Evolutionary conservation across 192 early-diverging fungal genomes (phyloP).

Genomic region (Pilaira anomala): DNA sequence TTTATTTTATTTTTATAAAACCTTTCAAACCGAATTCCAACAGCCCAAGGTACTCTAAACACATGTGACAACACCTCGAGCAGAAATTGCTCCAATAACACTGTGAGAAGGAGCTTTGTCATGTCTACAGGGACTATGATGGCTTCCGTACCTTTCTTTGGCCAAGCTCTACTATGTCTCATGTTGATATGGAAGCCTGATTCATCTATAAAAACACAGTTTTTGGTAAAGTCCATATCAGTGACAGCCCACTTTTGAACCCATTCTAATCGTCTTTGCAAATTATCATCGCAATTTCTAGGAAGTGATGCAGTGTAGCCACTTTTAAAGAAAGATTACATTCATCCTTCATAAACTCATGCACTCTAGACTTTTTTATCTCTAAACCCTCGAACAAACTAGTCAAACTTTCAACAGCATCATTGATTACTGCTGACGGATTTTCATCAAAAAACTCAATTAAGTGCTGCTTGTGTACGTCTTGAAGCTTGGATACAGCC

Average conservation of each 20-base stretch:
- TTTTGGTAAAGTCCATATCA: background rate
- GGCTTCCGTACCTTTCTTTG: background rate
- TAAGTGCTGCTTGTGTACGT: background rate
- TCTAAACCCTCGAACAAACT: background rate
- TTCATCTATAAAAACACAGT: slow-evolving; percentile 1
- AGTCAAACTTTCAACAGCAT: background rate
- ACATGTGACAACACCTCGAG: background rate
- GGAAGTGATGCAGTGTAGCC: background rate
- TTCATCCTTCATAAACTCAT: slow-evolving; percentile 12
- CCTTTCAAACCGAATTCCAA: no score
- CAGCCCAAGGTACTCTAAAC: no score
- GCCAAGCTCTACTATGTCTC: no score
- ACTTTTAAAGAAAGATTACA: background rate
- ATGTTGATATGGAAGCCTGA: slow-evolving; percentile 1
- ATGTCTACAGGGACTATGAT: background rate
- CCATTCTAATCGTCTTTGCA: background rate
- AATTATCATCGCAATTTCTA: background rate
- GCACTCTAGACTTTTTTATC: slow-evolving; percentile 8
- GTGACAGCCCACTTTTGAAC: background rate
- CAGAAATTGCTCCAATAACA: background rate
- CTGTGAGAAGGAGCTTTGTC: background rate
- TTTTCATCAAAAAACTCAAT: background rate
- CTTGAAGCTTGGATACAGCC: no score
- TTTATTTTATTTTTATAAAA: no score
- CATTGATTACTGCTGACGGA: background rate